Evolutionary conservation across 148 eudicot genomes (phyloP), one percentile per base, ranked within the genome.

Genomic region (Oxyria digyna): DNA sequence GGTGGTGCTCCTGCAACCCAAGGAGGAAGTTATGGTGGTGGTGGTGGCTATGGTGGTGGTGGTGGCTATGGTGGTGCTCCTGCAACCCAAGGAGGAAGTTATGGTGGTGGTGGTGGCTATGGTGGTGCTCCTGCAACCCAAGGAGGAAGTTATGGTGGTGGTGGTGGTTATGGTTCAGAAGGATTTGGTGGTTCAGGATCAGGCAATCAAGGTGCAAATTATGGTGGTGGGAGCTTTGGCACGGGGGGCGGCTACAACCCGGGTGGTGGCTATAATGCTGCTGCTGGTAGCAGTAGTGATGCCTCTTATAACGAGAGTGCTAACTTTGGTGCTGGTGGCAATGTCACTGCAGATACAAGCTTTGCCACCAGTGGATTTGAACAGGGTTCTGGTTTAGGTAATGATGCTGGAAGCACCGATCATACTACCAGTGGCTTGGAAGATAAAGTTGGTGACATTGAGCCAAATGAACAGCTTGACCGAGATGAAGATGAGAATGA

Each of bases 401-500:
- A 55, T 6, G 15, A 29, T 29, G 65, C 18, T 13, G 37, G 65
- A 18, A 59, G 72, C n/a, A n/a, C n/a, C 8, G 74, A 72, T 49
- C 72, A 74, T 68, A 67, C 78, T 59, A 62, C 42, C 40, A 38
- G 62, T 21, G 43, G 67, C 37, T 9, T 13, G 46, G 75, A 38
- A 35, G 74, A 24, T 52, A 76, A 68, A 40, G 62, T 55, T 27
- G 85, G 79, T 14, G 77, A 75, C 45, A 69, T 23, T 32, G 77
- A 69, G 23, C 57, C 80, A 5, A 79, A 50, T 38, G 82, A 62
- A 14, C 65, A 78, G 1, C 32, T 63, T 9, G 91, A 76, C 57
- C 88, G 79, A 27, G 75, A 78, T 32, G 81, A 76, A 48, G 69
- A 71, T 69, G 74, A 71, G 68, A 62, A 77, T 33, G 79, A 72